phyloP scores from a whole-genome alignment of 2,329 filamentous ascomycete species.

The Epichloe festucae region DNA sequence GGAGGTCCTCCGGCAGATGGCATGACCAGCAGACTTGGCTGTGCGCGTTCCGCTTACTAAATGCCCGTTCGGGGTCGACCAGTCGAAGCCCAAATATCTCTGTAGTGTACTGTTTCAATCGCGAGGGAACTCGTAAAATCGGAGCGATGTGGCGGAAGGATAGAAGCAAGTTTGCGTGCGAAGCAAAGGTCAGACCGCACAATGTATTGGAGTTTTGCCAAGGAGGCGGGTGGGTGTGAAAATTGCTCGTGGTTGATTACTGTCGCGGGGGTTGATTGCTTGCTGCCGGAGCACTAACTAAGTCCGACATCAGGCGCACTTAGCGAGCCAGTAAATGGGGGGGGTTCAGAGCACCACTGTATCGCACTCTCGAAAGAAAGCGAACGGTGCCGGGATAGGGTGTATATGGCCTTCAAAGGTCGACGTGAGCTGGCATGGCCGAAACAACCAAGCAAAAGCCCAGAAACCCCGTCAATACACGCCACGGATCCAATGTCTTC shows the following conservation, averaged over 20 bases:
- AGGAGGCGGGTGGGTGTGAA: neutral
- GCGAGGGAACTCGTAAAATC: neutral
- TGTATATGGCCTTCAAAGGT: neutral
- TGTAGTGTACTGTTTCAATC: neutral
- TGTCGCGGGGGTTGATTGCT: neutral
- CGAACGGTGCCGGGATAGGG: neutral
- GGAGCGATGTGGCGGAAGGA: neutral
- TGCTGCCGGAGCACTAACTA: neutral
- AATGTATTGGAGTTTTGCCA: neutral
- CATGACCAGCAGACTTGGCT: slow-evolving; percentile 19
- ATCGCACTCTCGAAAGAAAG: neutral
- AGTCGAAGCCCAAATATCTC: neutral
- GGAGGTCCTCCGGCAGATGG: slow-evolving; percentile 19
- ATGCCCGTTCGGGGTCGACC: slow-evolving; percentile 1
- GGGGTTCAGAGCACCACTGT: neutral
- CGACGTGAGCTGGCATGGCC: neutral
- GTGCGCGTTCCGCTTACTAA: slow-evolving; percentile 10
- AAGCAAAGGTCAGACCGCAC: neutral
- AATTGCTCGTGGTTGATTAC: neutral
- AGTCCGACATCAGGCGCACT: slow-evolving; percentile 3
- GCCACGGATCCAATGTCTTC: slow-evolving; percentile 1
- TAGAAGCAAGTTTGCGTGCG: neutral
- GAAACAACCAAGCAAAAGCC: neutral
- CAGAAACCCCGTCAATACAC: neutral
- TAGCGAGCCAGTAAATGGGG: neutral